phyloP scores from a whole-genome alignment of 208 protist species.

The Trypanosomatidae sp. region DNA sequence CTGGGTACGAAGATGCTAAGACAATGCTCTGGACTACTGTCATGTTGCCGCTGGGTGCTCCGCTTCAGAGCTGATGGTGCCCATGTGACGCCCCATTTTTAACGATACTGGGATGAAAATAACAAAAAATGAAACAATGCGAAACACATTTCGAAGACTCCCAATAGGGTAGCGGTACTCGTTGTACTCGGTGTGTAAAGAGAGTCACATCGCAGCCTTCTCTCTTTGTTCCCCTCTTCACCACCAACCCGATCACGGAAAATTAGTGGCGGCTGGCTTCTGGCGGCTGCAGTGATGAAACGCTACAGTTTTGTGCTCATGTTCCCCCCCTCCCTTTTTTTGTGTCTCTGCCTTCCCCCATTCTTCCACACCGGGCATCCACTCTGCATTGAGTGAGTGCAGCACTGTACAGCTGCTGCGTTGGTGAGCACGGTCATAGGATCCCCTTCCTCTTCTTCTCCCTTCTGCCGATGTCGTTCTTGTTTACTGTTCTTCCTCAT shows the following conservation, averaged over 20 bases:
- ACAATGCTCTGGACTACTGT: neutral
- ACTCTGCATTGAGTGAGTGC: neutral
- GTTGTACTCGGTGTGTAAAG: neutral
- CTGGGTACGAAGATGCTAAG: neutral
- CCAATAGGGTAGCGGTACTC: neutral
- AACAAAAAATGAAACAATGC: neutral
- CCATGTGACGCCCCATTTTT: neutral
- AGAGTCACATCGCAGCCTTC: neutral
- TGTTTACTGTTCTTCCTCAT: neutral
- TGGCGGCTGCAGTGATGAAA: neutral
- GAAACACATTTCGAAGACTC: neutral
- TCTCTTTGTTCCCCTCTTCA: neutral
- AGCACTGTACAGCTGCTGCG: neutral
- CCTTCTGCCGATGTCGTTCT: neutral
- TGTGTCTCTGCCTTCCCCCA: neutral
- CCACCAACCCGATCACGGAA: too few species aligned
- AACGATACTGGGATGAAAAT: neutral
- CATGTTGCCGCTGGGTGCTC: neutral
- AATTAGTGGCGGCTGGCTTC: too few species aligned
- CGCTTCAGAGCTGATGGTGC: neutral
- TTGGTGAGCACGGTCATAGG: neutral
- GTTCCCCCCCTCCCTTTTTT: neutral
- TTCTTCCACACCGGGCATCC: neutral
- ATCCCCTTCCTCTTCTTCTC: neutral
- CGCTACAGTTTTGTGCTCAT: neutral